Base-by-base conservation (phyloP, 2,329 filamentous ascomycete species). In the Pseudopithomyces maydicus region DNA sequence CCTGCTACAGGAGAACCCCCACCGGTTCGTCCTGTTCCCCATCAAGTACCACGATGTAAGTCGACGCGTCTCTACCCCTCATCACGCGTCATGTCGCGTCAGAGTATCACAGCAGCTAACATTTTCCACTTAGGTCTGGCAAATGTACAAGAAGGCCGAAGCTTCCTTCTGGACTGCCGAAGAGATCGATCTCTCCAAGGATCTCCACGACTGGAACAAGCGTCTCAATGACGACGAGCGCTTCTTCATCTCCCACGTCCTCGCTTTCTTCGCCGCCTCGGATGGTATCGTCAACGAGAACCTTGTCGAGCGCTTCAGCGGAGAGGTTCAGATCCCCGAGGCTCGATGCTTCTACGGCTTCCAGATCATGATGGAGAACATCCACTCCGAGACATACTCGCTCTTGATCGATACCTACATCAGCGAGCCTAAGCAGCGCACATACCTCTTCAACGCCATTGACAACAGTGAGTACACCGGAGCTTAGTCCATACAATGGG, bases 281-380 rank as follows among this genome's bases (percentile, higher is more conserved):
- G 95, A 99, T 74, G 95, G 95, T 74, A 99, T 99, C 66, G 95
- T 99, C 84, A 99, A 99, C 77, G 95, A 99, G 86, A 99, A 99
- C 84, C 85, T 99, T 22, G 88, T 99, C 58, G 93, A 98, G 86
- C 91, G 95, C 63, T 99, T 99, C 88, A 96, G 91, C 73, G 89
- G 87, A 65, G 95, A 99, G 81, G 94, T 99, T 29, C 95, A 99
- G 82, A 88, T 98, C 57, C 94, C 95, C 11, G 95, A 99, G 82
- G 95, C 95, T 64, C 92, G 95, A 73, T 99, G 95, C 88, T 99
- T 99, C 86, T 99, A 99, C 79, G 95, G 95, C 64, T 99, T 99
- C 87, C 95, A 99, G 84, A 98, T 98, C 83, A 99, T 99, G 95
- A 98, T 99, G 91, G 95, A 99, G 85, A 99, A 99, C 83, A 97